phyloP scores from a whole-genome alignment of 192 early-diverging fungal species.

The Linnemannia hyalina region DNA sequence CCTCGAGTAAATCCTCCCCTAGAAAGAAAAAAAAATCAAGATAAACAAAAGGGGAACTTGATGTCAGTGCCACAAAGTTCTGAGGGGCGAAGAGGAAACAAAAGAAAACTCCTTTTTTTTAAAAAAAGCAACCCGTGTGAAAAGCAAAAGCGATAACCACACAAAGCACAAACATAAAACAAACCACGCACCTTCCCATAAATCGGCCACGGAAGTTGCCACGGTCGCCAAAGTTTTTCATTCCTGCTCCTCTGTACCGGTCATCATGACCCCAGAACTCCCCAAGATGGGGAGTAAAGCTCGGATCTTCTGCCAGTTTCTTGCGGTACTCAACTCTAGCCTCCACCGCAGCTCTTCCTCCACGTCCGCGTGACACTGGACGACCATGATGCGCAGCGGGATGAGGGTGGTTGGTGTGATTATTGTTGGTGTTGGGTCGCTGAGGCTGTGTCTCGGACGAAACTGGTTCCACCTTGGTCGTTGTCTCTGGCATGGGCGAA shows the following conservation, averaged over 20 bases:
- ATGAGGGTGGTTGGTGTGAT: not conserved
- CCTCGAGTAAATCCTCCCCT: constrained; percentile 43
- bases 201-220: constrained; percentile 50
- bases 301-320: constrained; percentile 68
- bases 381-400: constrained; percentile 29
- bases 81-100: not conserved
- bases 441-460: not conserved
- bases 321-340: constrained; percentile 67
- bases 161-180: not conserved
- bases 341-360: constrained; percentile 39
- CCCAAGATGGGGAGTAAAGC: constrained; percentile 69
- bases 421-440: constrained; percentile 19
- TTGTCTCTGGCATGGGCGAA: constrained; percentile 23
- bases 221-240: constrained; percentile 59
- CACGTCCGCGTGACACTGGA: constrained; percentile 37
- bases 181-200: constrained; percentile 50
- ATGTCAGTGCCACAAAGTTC: not conserved
- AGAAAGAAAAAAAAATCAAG: not conserved
- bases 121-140: not conserved
- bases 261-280: constrained; percentile 73
- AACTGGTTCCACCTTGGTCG: constrained; percentile 11
- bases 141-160: not conserved
- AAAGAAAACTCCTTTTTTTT: not conserved
- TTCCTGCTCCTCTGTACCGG: constrained; percentile 63
- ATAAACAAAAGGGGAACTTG: not conserved